Conservation (phyloP, 1,284 basidiomycete genomes). For the Malassezia furfur region DNA sequence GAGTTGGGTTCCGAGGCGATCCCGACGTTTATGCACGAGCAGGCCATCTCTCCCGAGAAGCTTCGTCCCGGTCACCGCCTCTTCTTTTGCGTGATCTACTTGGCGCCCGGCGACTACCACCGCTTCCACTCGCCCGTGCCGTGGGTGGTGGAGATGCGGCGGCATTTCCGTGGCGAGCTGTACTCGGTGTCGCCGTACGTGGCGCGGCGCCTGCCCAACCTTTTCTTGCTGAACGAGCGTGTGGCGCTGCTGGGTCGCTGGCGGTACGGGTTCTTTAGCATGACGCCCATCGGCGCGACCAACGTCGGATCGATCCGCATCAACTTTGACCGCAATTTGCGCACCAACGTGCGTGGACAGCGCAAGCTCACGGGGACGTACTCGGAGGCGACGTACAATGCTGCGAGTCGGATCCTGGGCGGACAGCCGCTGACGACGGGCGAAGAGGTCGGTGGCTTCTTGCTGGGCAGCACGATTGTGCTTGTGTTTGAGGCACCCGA, state of each 20-base stretch:
- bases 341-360: constrained; percentile 40
- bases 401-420: constrained; percentile 56
- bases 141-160: constrained; percentile 90
- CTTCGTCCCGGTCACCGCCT: constrained; percentile 61
- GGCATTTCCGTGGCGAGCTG: constrained; percentile 92
- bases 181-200: constrained; percentile 96
- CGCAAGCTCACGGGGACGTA: constrained; percentile 62
- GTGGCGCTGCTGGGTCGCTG: constrained; percentile 92
- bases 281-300: constrained; percentile 95
- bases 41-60: constrained; percentile 22
- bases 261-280: constrained; percentile 89
- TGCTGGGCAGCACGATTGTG: constrained; percentile 88
- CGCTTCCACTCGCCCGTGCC: constrained; percentile 90
- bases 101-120: constrained; percentile 97
- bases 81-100: constrained; percentile 89
- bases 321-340: constrained; percentile 78
- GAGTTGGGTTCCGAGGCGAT: constrained; percentile 41
- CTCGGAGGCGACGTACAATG: constrained; percentile 62
- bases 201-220: constrained; percentile 76
- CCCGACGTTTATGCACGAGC: constrained; percentile 35
- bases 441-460: constrained; percentile 96
- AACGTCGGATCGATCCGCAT: constrained; percentile 95
- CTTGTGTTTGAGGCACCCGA: constrained; percentile 90
- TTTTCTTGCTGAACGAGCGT: constrained; percentile 95
- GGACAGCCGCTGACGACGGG: constrained; percentile 79